A percentile compares a stretch with the other conserved stretches of the same genome.
Conservation (phyloP, 2,329 filamentous ascomycete species). For the Canariomyces notabilis region DNA sequence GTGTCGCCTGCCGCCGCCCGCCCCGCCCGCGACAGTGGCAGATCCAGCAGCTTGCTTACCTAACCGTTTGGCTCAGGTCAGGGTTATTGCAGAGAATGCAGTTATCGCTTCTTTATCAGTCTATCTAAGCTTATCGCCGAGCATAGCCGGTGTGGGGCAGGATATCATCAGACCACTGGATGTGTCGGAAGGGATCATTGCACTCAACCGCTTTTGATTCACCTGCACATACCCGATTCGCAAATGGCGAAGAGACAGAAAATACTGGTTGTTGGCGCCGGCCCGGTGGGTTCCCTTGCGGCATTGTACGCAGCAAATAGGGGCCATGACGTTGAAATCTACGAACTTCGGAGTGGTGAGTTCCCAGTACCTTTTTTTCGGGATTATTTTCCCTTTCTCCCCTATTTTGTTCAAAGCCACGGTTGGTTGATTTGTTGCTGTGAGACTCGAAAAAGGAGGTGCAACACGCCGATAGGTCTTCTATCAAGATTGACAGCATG, state of each 20-base stretch:
- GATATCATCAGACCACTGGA: too few species aligned
- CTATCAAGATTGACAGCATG: slow-evolving; percentile 11
- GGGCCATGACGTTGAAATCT: slow-evolving; percentile 87
- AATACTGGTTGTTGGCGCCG: slow-evolving; percentile 81
- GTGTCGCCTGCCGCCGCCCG: too few species aligned
- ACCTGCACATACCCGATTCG: neutral
- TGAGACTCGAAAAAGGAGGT: too few species aligned
- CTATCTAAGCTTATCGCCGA: too few species aligned
- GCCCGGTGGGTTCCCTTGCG: slow-evolving; percentile 86
- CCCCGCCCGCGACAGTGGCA: too few species aligned
- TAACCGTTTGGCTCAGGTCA: neutral
- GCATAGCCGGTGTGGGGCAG: too few species aligned
- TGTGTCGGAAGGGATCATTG: too few species aligned
- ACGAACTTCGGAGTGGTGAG: slow-evolving; percentile 83
- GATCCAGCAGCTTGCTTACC: neutral
- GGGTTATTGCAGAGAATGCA: neutral
- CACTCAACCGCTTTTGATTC: too few species aligned
- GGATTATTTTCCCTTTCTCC: too few species aligned
- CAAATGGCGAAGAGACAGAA: slow-evolving; percentile 50
- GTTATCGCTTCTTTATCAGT: too few species aligned
- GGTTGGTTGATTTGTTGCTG: too few species aligned
- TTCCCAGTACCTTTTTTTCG: slow-evolving; percentile 12
- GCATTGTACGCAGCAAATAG: slow-evolving; percentile 87
- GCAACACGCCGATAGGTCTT: too few species aligned
- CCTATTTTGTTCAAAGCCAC: neutral